Conservation (phyloP, 345 rosid species). For the Hypericum androsaemum region DNA sequence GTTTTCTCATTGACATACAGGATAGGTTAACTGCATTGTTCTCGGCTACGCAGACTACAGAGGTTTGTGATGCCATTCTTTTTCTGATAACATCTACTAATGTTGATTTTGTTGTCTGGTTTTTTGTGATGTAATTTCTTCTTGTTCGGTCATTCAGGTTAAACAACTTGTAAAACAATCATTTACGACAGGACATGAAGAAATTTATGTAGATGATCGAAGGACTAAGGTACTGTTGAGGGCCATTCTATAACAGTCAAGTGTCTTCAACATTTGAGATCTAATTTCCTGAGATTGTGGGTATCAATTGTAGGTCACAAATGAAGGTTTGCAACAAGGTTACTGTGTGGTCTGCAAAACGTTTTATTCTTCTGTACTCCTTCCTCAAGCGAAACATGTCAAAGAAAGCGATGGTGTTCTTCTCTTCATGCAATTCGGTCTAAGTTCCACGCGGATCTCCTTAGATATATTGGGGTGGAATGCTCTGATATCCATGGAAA, state of each 20-base stretch:
- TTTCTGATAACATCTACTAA: background rate
- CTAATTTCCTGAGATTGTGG: background rate
- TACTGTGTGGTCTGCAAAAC: constrained; percentile 80
- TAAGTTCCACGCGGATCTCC: constrained; percentile 77
- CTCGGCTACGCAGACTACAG: constrained; percentile 92
- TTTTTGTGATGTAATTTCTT: no score
- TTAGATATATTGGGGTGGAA: constrained; percentile 65
- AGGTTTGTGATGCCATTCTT: constrained; percentile 38
- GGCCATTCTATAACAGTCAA: no score
- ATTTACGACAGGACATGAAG: no score
- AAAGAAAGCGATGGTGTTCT: constrained; percentile 96
- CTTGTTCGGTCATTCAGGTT: no score
- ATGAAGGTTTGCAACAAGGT: constrained; percentile 93
- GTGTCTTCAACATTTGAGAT: no score
- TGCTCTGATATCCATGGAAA: constrained; percentile 88
- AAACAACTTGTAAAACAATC: no score
- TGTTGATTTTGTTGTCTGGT: no score
- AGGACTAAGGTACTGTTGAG: no score
- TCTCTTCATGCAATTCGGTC: constrained; percentile 94
- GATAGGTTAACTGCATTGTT: constrained; percentile 90
- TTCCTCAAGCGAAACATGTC: constrained; percentile 79
- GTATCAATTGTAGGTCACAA: constrained; percentile 61
- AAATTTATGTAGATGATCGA: no score
- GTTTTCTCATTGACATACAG: constrained; percentile 34
- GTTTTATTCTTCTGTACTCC: constrained; percentile 78